Evolutionary conservation across 371 early-diverging fungal species (phyloP).

Genomic region (Blakeslea trispora): DNA sequence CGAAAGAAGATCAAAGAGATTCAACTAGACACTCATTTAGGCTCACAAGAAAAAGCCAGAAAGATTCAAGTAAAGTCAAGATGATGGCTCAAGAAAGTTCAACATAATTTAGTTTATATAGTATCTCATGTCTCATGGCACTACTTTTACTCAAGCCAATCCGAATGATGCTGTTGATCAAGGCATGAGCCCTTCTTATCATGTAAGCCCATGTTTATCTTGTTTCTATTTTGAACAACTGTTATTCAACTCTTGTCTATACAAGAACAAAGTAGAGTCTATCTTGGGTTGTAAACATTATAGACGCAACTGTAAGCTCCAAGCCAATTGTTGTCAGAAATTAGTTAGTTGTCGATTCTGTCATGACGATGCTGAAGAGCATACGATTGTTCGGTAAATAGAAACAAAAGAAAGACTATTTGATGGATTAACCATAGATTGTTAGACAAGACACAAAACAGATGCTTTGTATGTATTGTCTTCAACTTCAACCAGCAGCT

Average conservation of each 20-base stretch:
- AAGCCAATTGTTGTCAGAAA: constrained; percentile 90
- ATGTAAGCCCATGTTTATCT: no score
- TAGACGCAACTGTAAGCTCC: constrained; percentile 81
- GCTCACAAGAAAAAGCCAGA: no score
- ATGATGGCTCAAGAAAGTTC: no score
- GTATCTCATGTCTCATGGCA: constrained; percentile 41
- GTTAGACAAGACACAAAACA: constrained; percentile 70
- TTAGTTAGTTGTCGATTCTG: constrained; percentile 95
- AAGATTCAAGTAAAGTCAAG: no score
- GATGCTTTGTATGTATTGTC: constrained; percentile 95
- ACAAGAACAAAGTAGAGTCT: constrained; percentile 50
- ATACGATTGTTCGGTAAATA: constrained; percentile 81
- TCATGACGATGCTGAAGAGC: constrained; percentile 90
- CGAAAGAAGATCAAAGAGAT: no score
- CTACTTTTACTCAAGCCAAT: constrained; percentile 29
- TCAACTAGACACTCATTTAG: no score
- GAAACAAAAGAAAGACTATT: neutral
- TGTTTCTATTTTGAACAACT: neutral
- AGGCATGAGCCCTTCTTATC: constrained; percentile 45
- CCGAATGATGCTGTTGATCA: constrained; percentile 24
- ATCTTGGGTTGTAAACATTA: constrained; percentile 94
- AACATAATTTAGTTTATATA: no score
- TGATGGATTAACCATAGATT: no score
- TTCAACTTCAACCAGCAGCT: constrained; percentile 76
- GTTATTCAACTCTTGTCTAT: neutral